These are phyloP conservation scores for Phytophthora colocasiae DNA, from an alignment of 352 stramenopile genomes.

Conservation along the genomic window DNA sequence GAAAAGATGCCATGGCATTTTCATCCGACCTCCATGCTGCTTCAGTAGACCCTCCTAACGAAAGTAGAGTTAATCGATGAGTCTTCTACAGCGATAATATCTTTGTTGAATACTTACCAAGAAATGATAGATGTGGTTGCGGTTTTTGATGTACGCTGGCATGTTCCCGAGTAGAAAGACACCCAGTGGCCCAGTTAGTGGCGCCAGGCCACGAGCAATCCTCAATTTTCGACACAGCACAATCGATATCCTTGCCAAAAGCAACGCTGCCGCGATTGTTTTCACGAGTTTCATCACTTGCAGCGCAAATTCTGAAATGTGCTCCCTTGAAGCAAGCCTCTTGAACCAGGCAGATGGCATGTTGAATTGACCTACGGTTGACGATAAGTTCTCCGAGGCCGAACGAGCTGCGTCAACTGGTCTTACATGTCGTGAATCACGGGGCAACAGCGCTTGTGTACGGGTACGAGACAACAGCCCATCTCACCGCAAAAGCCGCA, in stretches of 20 bases:
- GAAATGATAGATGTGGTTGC: slow-evolving; percentile 65
- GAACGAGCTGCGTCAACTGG: too few relatives aligned
- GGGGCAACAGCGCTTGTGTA: too few relatives aligned
- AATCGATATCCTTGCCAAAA: slow-evolving; percentile 21
- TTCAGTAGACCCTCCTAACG: slow-evolving; percentile 49
- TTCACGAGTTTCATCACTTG: slow-evolving; percentile 22
- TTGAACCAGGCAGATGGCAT: too few relatives aligned
- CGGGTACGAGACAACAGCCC: too few relatives aligned
- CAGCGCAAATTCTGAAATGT: slow-evolving; percentile 1
- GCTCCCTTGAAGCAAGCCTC: neutral
- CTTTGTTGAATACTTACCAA: slow-evolving; percentile 28
- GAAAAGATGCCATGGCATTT: slow-evolving; percentile 75
- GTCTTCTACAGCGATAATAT: too few relatives aligned
- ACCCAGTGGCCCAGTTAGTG: slow-evolving; percentile 49
- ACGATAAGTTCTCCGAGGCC: neutral
- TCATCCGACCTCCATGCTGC: slow-evolving; percentile 57
- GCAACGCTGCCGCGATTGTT: neutral
- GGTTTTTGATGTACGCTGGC: slow-evolving; percentile 57
- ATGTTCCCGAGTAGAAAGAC: slow-evolving; percentile 63
- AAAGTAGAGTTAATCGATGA: neutral
- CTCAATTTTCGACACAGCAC: slow-evolving; percentile 56
- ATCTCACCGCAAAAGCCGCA: too few relatives aligned
- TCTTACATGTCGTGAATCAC: too few relatives aligned
- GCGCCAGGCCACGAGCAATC: slow-evolving; percentile 55
- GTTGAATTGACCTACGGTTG: slow-evolving; percentile 4